These are phyloP conservation scores for Suillus paluster DNA, from an alignment of 768 basidiomycete genomes.

Conservation along the genomic window DNA sequence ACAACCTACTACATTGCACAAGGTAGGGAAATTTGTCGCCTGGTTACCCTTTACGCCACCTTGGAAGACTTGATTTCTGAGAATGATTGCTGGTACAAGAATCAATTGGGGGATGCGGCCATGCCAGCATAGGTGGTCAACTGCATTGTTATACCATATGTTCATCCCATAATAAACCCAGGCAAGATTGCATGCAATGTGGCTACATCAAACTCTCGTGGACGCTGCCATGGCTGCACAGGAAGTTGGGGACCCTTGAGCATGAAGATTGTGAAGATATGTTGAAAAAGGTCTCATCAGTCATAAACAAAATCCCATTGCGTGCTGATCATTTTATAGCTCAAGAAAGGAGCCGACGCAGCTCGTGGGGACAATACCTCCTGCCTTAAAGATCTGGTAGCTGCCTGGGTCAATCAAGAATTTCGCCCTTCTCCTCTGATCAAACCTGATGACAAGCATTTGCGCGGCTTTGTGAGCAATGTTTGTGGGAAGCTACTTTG, in stretches of 20 bases:
- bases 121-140: neutral
- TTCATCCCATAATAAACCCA: neutral
- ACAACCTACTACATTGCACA: neutral
- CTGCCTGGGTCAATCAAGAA: neutral
- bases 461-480: neutral
- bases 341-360: neutral
- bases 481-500: constrained; percentile 3
- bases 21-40: neutral
- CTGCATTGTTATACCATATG: neutral
- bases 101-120: too few species aligned
- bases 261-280: neutral
- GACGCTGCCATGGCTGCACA: neutral
- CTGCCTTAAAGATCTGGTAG: neutral
- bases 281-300: neutral
- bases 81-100: neutral
- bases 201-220: neutral
- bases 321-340: neutral
- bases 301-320: too few species aligned
- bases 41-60: neutral
- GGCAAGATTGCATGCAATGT: neutral
- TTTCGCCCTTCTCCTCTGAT: neutral
- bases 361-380: neutral
- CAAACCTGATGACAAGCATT: neutral
- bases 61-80: neutral
- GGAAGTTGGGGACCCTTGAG: neutral